Conservation (phyloP, 768 basidiomycete genomes). For the Cystobasidium tubakii region DNA sequence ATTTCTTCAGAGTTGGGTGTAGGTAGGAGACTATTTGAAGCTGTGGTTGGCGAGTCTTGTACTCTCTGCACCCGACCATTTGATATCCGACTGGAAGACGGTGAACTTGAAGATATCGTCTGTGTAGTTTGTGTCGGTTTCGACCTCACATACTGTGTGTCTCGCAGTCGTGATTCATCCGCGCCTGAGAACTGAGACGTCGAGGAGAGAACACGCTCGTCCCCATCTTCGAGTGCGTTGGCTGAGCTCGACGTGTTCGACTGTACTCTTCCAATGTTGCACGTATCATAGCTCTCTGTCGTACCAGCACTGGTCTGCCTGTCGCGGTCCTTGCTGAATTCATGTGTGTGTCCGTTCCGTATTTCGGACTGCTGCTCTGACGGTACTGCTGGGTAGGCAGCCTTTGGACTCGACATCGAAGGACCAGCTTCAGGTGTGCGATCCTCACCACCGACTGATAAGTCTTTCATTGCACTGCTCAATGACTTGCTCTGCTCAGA, state of each 20-base stretch:
- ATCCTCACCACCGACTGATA: neutral
- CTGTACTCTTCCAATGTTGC: neutral
- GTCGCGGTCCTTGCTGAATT: neutral
- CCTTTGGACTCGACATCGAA: neutral
- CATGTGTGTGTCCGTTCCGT: neutral
- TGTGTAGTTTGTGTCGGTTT: neutral
- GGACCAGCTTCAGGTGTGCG: neutral
- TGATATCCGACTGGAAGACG: neutral
- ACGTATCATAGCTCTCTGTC: neutral
- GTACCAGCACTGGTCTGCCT: neutral
- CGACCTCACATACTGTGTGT: neutral
- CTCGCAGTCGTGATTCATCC: neutral
- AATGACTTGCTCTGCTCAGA: neutral
- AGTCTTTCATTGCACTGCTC: neutral
- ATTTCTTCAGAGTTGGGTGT: neutral
- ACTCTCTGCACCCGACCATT: neutral
- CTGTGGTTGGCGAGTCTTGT: neutral
- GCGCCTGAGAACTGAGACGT: neutral
- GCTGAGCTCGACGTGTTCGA: constrained; percentile 5
- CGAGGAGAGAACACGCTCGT: neutral
- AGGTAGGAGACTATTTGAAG: neutral
- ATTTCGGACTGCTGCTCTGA: neutral
- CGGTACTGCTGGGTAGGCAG: neutral
- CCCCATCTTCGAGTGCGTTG: constrained; percentile 23
- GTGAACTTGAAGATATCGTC: neutral